Evolutionary conservation across 306 rosid genomes (phyloP).

Genomic region (Lupinus albus): DNA sequence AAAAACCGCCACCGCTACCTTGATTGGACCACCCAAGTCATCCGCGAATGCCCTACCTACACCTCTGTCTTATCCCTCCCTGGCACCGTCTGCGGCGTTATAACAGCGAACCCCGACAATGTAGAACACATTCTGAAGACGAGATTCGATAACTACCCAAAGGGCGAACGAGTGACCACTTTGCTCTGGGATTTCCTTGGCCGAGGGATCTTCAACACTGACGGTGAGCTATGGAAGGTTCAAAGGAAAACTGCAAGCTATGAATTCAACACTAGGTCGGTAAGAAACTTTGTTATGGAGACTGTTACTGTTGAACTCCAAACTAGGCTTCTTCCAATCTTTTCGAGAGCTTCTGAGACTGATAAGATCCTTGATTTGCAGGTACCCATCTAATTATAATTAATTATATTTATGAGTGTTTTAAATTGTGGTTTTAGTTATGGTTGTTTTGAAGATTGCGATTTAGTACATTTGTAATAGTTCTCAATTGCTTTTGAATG

Average conservation of each 20-base stretch:
- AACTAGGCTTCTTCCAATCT: constrained; percentile 51
- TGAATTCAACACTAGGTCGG: constrained; percentile 68
- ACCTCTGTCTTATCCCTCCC: constrained; percentile 56
- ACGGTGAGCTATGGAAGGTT: constrained; percentile 59
- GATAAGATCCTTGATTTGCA: constrained; percentile 54
- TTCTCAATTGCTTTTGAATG: too few relatives aligned
- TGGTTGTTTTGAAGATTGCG: too few relatives aligned
- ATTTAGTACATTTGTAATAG: too few relatives aligned
- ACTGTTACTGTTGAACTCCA: constrained; percentile 53
- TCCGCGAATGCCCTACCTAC: constrained; percentile 47
- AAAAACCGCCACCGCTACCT: constrained; percentile 62
- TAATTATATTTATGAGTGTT: too few relatives aligned
- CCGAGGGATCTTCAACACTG: constrained; percentile 70
- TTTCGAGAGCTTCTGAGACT: constrained; percentile 38
- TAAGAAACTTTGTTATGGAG: constrained; percentile 55
- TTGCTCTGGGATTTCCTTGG: constrained; percentile 64
- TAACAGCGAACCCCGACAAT: constrained; percentile 64
- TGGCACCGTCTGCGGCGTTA: constrained; percentile 41
- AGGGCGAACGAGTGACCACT: constrained; percentile 51
- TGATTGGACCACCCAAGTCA: constrained; percentile 62
- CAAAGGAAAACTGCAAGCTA: constrained; percentile 71
- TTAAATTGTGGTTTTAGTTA: too few relatives aligned
- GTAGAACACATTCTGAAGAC: constrained; percentile 68
- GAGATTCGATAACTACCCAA: constrained; percentile 71
- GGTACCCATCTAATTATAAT: too few relatives aligned